These are phyloP conservation scores for Priceomyces castillae DNA, from an alignment of 805 yeast genomes.

Conservation along the genomic window DNA sequence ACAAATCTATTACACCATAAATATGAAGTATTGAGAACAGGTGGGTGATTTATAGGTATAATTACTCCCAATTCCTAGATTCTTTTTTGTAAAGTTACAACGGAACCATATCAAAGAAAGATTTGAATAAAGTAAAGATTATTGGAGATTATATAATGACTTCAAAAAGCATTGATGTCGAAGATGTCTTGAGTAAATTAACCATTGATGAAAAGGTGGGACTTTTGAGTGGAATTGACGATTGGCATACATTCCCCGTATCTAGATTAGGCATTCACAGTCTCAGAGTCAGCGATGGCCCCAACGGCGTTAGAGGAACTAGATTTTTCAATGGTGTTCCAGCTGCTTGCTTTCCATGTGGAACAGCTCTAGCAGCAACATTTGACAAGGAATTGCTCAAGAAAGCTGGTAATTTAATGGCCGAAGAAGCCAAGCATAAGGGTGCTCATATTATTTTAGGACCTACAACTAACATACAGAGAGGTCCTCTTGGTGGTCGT, in stretches of 20 bases:
- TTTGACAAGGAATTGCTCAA: constrained; percentile 26
- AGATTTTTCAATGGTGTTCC: constrained; percentile 26
- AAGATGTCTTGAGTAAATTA: constrained; percentile 20
- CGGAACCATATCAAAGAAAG: too few relatives aligned
- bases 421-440: constrained; percentile 29
- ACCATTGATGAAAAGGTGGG: constrained; percentile 25
- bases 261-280: constrained; percentile 43
- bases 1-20: too few relatives aligned
- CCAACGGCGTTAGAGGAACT: constrained; percentile 34
- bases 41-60: too few relatives aligned
- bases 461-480: constrained; percentile 32
- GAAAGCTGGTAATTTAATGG: constrained; percentile 32
- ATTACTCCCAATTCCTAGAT: too few relatives aligned
- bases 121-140: neutral
- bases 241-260: constrained; percentile 49
- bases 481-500: constrained; percentile 35
- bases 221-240: constrained; percentile 37
- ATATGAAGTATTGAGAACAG: too few relatives aligned
- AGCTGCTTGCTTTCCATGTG: constrained; percentile 34
- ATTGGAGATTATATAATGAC: neutral
- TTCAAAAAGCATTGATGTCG: constrained; percentile 7
- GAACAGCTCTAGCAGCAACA: constrained; percentile 32
- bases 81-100: too few relatives aligned
- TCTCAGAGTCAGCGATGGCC: constrained; percentile 40
- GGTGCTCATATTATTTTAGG: constrained; percentile 31